Evolutionary conservation across 2,329 filamentous ascomycete genomes (phyloP), one percentile per base, ranked within the genome.

Genomic region (Xylariales sp.): DNA sequence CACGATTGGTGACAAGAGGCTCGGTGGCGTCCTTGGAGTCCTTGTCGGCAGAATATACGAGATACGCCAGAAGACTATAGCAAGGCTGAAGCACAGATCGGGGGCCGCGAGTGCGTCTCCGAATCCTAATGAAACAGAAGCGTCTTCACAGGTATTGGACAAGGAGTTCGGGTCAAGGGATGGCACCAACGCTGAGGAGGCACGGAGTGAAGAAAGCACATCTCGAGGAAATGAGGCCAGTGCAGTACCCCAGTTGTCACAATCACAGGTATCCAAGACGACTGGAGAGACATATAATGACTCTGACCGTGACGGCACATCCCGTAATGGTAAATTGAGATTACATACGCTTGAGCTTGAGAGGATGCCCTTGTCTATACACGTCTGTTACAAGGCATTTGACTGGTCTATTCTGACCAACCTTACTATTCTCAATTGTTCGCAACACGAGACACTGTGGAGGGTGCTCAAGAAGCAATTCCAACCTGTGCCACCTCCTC

Each of bases 301-400:
- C 4, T 28, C 36, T 12, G 21, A 46, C 45, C 20, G 33, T 45
- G 27, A 54, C 49, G 31, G 56, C 61, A 45, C 66, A 66, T 59
- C 65, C 15, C 59, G 77, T 2, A 69, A 76, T 21, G 72, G 72
- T 23, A 78, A 78, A 49, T 63, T 93, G 13, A 75, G 69, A 43
- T 63, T 93, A n/a, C 79, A 86, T 41, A 78, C 72, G 2, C 66
- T 93, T 8, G 85, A 89, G 59, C 67, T 93, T 3, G 86, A 93
- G 59, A 76, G 85, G 17, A 75, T 91, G 3, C 74, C 78, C 1
- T 62, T 93, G n/a, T 88, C 83, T 1, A 72, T 88, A 29, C 70
- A 79, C 7, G 78, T 87, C n/a, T 69, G 88, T 38, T 72, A 79
- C 32, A 76, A 76, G 43, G 82, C 78, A 2, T 72, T 93, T 29